Base-by-base conservation (phyloP, 495 filamentous ascomycete genomes). In the Rhizodiscina lignyota region DNA sequence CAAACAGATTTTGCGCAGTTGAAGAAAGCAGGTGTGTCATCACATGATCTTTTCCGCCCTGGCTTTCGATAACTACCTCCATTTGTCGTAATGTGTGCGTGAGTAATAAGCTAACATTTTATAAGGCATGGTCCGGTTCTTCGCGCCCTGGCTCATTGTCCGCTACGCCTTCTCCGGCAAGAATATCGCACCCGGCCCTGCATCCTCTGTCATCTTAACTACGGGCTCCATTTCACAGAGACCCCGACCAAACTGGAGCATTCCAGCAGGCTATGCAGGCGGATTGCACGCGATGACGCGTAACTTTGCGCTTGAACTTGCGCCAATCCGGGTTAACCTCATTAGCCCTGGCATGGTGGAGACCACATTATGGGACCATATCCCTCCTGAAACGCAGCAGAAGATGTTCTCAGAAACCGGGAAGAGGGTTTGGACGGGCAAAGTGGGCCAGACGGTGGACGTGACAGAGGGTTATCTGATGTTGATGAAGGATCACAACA, bases 241-340 rank as follows among this genome's bases (percentile, higher is more conserved):
- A 36, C 22, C 33, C 1, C 55, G 51, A 16, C 24, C 24, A 8
- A 13, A 13, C 24, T 27, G 24, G 24, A 8, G 8, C 6, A 6
- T 13, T 27, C 8, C 13, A 8, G 24, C 13, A 6, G 24, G 24
- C 24, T 27, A 8, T 27, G 6, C 24, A 12, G 50, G 48, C 4
- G 52, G 52, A 1, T 30, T 52, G 17, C 47, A 50, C n/a, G 42
- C 39, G 18, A 43, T 58, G 48, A 39, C 37, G 15, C 34, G 51
- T 3, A 39, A 41, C 15, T 39, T 58, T 13, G 51, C 53, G 20
- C 29, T 54, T 21, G 53, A 56, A 37, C 26, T 54, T 33, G 49
- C 47, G 39, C 55, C 55, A 12, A 37, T 58, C 1, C 35, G 55
- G 15, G 49, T 54, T 4, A 54, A 54, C 38, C 30, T 53, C 3